Conservation (phyloP, 352 stramenopile genomes). For the Globisporangium lucens region DNA sequence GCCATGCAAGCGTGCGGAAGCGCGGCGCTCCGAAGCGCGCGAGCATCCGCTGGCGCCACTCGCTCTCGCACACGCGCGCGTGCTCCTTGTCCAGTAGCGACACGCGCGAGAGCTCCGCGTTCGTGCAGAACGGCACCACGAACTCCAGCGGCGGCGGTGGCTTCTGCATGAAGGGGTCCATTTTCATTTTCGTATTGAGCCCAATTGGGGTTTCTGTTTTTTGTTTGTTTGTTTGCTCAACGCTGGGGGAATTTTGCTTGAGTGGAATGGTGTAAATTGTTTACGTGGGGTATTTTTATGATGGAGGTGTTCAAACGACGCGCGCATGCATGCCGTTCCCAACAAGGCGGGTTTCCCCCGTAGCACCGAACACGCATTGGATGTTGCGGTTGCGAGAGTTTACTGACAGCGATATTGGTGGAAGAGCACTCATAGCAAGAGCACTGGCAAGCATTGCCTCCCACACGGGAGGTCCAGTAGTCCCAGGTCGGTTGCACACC, state of each 20-base stretch:
- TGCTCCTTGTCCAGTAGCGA: slow-evolving; percentile 48
- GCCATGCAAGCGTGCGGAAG: slow-evolving; percentile 53
- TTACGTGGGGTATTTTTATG: no score
- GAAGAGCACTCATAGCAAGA: no score
- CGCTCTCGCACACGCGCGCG: slow-evolving; percentile 39
- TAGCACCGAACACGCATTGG: no score
- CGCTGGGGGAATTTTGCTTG: background rate
- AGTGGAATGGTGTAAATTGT: no score
- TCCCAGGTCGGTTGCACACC: no score
- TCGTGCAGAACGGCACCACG: slow-evolving; percentile 46
- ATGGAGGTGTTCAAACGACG: no score
- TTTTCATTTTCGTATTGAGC: slow-evolving; percentile 4
- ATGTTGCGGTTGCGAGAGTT: no score
- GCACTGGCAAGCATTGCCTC: no score
- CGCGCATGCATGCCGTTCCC: no score
- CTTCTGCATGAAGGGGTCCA: background rate
- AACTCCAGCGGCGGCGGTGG: slow-evolving; percentile 24
- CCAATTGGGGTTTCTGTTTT: background rate
- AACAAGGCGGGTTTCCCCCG: no score
- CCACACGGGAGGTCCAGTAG: no score
- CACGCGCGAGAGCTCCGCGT: slow-evolving; percentile 39
- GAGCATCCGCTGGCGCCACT: slow-evolving; percentile 62
- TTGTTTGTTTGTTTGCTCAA: background rate
- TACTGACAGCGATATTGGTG: no score
- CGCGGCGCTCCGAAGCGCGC: slow-evolving; percentile 46